These are phyloP conservation scores for Pseudogymnoascus destructans DNA, from an alignment of 2,329 filamentous ascomycete genomes.

Conservation along the genomic window DNA sequence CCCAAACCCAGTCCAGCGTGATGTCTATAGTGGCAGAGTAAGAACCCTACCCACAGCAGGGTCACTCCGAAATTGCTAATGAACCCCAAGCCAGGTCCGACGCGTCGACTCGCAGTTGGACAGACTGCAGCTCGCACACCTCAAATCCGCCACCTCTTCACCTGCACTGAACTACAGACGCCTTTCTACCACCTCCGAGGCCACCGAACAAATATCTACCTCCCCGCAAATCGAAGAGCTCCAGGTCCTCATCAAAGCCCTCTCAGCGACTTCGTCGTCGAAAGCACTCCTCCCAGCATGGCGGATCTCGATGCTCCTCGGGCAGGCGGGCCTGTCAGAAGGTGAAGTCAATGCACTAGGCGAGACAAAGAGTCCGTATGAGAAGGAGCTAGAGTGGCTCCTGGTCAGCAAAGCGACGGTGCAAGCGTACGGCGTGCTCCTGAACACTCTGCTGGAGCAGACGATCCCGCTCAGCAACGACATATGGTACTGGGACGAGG, in stretches of 20 bases:
- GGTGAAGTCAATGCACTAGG: constrained; percentile 26
- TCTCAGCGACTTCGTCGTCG: constrained; percentile 57
- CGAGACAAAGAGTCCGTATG: constrained; percentile 38
- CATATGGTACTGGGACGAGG: constrained; percentile 91
- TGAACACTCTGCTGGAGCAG: constrained; percentile 66
- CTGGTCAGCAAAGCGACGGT: constrained; percentile 81
- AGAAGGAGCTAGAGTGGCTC: constrained; percentile 79
- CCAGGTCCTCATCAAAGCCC: constrained; percentile 52
- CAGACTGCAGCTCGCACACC: constrained; percentile 40
- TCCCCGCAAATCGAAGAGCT: constrained; percentile 47
- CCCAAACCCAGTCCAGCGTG: constrained; percentile 10
- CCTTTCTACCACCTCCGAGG: constrained; percentile 23
- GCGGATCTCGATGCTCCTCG: constrained; percentile 48
- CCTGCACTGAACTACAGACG: constrained; percentile 18
- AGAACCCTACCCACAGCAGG: constrained; percentile 14
- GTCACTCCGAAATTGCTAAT: constrained; percentile 7
- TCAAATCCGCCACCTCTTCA: constrained; percentile 21
- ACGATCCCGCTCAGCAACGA: constrained; percentile 76
- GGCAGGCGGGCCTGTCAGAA: constrained; percentile 45
- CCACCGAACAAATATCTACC: constrained; percentile 24
- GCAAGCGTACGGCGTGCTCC: constrained; percentile 73
- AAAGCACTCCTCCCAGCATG: constrained; percentile 46
- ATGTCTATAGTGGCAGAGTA: constrained; percentile 38
- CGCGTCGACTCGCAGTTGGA: constrained; percentile 53
- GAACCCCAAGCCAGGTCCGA: constrained; percentile 36